Percentiles rank a stretch among this genome's conserved stretches.
These are phyloP conservation scores for Xylaria longipes DNA, from an alignment of 495 filamentous ascomycete species.

Conservation along the genomic window DNA sequence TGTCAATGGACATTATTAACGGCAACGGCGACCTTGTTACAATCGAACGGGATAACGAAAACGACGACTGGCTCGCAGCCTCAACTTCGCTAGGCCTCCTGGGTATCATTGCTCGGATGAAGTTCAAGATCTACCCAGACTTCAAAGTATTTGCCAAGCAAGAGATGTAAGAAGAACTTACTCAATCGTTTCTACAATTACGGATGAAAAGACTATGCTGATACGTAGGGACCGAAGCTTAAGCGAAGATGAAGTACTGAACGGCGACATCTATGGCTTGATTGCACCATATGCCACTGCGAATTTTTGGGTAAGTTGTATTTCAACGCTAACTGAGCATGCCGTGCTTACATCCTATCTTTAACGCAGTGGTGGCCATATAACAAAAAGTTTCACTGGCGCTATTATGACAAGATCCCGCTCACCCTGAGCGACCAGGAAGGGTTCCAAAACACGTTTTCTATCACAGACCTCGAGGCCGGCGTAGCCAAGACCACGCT, in stretches of 20 bases:
- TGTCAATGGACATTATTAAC: slow-evolving; percentile 56
- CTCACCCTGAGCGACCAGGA: slow-evolving; percentile 47
- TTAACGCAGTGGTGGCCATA: slow-evolving; percentile 57
- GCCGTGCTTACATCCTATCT: neutral
- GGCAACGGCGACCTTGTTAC: slow-evolving; percentile 49
- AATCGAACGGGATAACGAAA: slow-evolving; percentile 46
- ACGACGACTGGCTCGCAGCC: slow-evolving; percentile 56
- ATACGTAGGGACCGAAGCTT: slow-evolving; percentile 35
- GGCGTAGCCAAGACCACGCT: slow-evolving; percentile 48
- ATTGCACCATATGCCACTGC: slow-evolving; percentile 58
- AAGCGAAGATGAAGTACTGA: slow-evolving; percentile 52
- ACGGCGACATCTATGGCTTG: slow-evolving; percentile 55
- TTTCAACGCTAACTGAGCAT: neutral
- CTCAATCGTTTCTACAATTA: too few species aligned
- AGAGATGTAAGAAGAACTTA: slow-evolving; percentile 51
- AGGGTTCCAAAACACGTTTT: slow-evolving; percentile 60
- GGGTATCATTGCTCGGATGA: slow-evolving; percentile 54
- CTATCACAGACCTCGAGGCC: slow-evolving; percentile 52
- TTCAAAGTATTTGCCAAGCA: slow-evolving; percentile 57
- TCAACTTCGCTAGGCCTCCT: slow-evolving; percentile 55
- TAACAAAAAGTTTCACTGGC: slow-evolving; percentile 55
- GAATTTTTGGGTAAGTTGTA: slow-evolving; percentile 51
- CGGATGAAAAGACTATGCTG: slow-evolving; percentile 8
- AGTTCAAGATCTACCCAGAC: slow-evolving; percentile 54
- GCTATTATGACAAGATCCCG: slow-evolving; percentile 56